Evolutionary conservation across 2,329 filamentous ascomycete species (phyloP).

Genomic region (Sordariomycetes sp.): DNA sequence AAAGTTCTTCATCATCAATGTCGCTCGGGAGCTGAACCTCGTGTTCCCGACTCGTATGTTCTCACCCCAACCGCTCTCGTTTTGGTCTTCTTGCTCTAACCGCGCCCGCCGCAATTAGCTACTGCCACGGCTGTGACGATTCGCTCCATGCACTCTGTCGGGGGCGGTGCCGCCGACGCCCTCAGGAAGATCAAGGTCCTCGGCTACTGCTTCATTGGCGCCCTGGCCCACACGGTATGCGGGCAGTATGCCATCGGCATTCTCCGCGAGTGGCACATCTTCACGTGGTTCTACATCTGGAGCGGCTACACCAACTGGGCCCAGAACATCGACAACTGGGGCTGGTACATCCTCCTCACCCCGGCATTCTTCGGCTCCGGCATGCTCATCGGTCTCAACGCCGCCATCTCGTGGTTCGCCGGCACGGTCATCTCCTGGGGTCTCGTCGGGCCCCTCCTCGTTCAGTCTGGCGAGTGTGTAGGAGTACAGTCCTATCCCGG

Average conservation of each 20-base stretch:
- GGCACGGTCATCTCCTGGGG: conserved; percentile 45
- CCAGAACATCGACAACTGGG: conserved; percentile 47
- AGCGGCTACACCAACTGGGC: conserved; percentile 36
- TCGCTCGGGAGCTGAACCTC: conserved; percentile 47
- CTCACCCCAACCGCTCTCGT: neutral
- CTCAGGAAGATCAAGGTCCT: conserved; percentile 47
- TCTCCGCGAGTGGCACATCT: conserved; percentile 47
- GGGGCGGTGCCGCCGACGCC: conserved; percentile 37
- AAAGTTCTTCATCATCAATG: conserved; percentile 59
- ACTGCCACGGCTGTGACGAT: conserved; percentile 53
- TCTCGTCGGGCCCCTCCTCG: conserved; percentile 35
- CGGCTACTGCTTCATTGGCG: conserved; percentile 34
- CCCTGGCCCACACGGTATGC: conserved; percentile 41
- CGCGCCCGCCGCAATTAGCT: conserved; percentile 10
- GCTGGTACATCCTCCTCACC: conserved; percentile 48
- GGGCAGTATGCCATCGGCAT: conserved; percentile 50
- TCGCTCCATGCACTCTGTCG: conserved; percentile 49
- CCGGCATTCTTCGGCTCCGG: conserved; percentile 50
- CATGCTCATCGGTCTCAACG: conserved; percentile 41
- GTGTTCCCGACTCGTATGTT: conserved; percentile 39
- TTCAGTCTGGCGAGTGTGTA: conserved; percentile 38
- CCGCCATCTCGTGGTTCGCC: conserved; percentile 44
- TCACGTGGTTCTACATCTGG: conserved; percentile 45
- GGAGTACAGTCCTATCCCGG: conserved; percentile 23
- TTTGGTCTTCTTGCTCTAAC: neutral